phyloP scores from a whole-genome alignment of 768 basidiomycete genomes.

The Amanita phalloides region DNA sequence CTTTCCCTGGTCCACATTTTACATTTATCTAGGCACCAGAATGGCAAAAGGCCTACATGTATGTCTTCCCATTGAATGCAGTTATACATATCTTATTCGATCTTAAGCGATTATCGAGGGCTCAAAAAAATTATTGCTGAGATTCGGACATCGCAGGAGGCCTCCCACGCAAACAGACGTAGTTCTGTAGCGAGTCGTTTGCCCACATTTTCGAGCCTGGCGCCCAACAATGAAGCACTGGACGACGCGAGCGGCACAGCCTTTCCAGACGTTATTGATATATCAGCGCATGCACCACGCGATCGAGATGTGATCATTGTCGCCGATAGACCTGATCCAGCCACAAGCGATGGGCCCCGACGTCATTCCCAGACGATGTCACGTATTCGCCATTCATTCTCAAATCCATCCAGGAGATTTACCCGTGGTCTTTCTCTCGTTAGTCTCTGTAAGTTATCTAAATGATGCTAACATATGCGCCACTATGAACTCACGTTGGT shows the following conservation, averaged over 20 bases:
- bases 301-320: not conserved
- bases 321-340: not conserved
- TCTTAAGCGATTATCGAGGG: slow-evolving; percentile 53
- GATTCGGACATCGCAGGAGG: slow-evolving; percentile 32
- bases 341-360: not conserved
- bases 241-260: no score
- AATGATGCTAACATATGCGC: not conserved
- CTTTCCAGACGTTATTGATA: not conserved
- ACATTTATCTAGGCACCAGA: slow-evolving; percentile 46
- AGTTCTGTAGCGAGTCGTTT: slow-evolving; percentile 9
- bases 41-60: slow-evolving; percentile 68
- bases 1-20: not conserved
- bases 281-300: not conserved
- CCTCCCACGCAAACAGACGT: slow-evolving; percentile 8
- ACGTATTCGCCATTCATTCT: not conserved
- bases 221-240: not conserved
- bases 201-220: slow-evolving; percentile 10
- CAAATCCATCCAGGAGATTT: not conserved
- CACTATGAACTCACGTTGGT: not conserved
- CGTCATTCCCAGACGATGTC: not conserved
- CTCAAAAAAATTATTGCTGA: slow-evolving; percentile 58
- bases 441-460: slow-evolving; percentile 5
- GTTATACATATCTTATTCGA: slow-evolving; percentile 1
- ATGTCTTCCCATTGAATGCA: slow-evolving; percentile 8
- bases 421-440: slow-evolving; percentile 1